Evolutionary conservation across 805 yeast species (phyloP).

Genomic region (Wickerhamiella parazyma): DNA sequence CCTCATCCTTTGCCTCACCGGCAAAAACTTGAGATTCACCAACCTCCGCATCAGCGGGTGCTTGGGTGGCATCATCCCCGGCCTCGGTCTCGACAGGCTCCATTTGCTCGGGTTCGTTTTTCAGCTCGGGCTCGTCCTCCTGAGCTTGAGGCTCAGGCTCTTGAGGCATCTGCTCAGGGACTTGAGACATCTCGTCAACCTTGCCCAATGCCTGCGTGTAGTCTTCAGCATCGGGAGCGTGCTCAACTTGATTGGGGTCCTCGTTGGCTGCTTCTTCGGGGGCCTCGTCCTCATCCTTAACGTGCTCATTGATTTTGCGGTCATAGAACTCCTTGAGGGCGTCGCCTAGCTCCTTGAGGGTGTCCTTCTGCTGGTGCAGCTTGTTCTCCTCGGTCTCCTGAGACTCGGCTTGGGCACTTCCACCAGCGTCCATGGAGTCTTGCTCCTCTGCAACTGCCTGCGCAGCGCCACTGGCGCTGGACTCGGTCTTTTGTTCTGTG

Average conservation of each 20-base stretch:
- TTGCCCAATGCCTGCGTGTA: conserved; percentile 86
- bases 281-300: conserved; percentile 27
- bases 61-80: conserved; percentile 8
- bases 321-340: conserved; percentile 82
- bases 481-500: conserved; percentile 27
- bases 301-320: conserved; percentile 61
- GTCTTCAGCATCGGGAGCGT: conserved; percentile 46
- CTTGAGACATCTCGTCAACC: conserved; percentile 45
- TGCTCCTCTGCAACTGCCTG: conserved; percentile 33
- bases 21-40: conserved; percentile 19
- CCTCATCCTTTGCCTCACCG: conserved; percentile 21
- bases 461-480: conserved; percentile 41
- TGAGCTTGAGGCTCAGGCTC: conserved; percentile 56
- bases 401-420: conserved; percentile 42
- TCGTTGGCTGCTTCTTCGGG: conserved; percentile 26
- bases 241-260: conserved; percentile 64
- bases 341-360: conserved; percentile 82
- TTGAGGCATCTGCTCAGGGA: conserved; percentile 14
- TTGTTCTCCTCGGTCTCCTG: conserved; percentile 36
- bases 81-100: conserved; percentile 20
- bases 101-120: conserved; percentile 16
- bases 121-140: conserved; percentile 25
- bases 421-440: conserved; percentile 37
- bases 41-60: conserved; percentile 15
- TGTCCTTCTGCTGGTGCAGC: conserved; percentile 27